phyloP scores from a whole-genome alignment of 164 flowering plant genomes.

The Magnolia changhungtana region DNA sequence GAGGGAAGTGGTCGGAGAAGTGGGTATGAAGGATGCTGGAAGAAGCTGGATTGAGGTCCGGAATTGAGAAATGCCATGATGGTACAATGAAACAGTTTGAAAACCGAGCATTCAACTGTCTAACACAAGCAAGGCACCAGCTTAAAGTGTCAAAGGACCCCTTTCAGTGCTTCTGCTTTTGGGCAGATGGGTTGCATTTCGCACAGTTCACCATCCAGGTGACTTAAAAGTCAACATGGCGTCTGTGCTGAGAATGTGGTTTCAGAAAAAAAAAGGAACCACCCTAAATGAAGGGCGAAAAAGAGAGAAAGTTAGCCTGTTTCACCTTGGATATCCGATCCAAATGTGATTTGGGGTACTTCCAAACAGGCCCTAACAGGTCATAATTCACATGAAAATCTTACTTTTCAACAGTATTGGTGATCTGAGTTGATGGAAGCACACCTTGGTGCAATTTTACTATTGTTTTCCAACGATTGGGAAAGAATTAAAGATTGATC shows the following conservation, averaged over 20 bases:
- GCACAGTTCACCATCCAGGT: not conserved
- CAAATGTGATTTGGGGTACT: too few relatives aligned
- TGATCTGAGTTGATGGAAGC: not conserved
- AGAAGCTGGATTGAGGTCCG: slow-evolving; percentile 30
- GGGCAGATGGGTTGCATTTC: not conserved
- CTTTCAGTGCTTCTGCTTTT: too few relatives aligned
- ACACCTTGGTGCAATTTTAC: not conserved
- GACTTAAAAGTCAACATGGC: not conserved
- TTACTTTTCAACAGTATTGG: not conserved
- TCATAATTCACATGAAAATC: not conserved
- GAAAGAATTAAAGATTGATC: not conserved
- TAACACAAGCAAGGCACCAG: not conserved
- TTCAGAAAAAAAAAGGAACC: too few relatives aligned
- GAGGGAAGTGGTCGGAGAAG: slow-evolving; percentile 17
- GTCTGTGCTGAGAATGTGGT: too few relatives aligned
- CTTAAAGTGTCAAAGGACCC: not conserved
- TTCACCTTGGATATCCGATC: not conserved
- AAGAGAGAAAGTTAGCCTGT: not conserved
- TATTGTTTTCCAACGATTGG: not conserved
- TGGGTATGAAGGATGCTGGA: slow-evolving; percentile 23
- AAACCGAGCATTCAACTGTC: not conserved
- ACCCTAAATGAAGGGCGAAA: too few relatives aligned
- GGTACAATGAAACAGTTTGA: not conserved
- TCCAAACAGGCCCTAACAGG: not conserved
- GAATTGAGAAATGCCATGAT: slow-evolving; percentile 5